Evolutionary conservation across 139 green algal genomes (phyloP), one percentile per base, ranked within the genome.

Genomic region (Volvox africanus): DNA sequence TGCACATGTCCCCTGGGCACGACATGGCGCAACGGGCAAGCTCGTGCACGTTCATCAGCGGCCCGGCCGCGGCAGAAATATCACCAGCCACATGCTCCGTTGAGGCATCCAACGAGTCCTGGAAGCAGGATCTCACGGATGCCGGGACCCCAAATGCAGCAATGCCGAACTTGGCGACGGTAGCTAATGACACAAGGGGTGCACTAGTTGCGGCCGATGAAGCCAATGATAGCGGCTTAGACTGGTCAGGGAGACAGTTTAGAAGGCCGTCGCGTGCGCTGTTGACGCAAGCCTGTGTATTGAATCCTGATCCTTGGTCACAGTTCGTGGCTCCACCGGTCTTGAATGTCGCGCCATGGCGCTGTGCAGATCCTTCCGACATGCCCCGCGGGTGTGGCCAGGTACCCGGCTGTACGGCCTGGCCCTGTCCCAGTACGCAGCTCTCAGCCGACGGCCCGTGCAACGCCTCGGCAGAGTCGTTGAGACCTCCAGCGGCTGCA

Each of bases 41-140:
- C 11, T 73, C 65, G 24, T 73, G 65, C 21, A 30, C 21, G 21
- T 73, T 24, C 65, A 73, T 12, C 5, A 12, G 21, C 65, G 65
- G 65, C 65, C 22, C 65, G 20, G 65, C 65, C 18, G 1, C 1
- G 32, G 61, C 35, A 5, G 61, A 55, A 62, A 21, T 78, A 32
- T 36, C 33, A 73, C 9, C 65, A 24, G 5, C 65, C 65, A 28
- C 65, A 73, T 28, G 76, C 30, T 55, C 30, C 76, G 76, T 36
- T 0, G 76, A 82, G 2, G 76, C 76, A 61, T 5, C 30, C 32
- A 30, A 17, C 3, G 76, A 24, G 17, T 33, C 73, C 0, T 30
- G 30, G 73, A 90, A 90, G 73, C 86, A 90, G 19, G 71, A 84
- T 19, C 73, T 50, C 6, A 90, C 86, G 50, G 71, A 75, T 0